Base-by-base conservation (phyloP, 1,284 basidiomycete species). In the Hymenochaete sp. region DNA sequence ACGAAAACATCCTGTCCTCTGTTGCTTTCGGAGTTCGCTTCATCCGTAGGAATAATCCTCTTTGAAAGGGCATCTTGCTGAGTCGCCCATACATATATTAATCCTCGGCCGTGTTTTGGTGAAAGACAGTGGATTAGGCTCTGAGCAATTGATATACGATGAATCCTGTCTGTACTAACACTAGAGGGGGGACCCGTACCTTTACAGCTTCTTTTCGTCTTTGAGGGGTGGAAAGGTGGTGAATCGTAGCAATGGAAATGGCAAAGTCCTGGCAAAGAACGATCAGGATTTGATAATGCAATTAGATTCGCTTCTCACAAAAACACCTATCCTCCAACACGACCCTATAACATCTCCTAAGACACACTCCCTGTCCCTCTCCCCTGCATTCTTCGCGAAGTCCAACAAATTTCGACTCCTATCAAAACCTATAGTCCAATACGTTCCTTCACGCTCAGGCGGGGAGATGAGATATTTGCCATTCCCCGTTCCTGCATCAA, bases 81-180 rank as follows among this genome's bases (percentile, higher is more conserved):
- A 44, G 88, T 77, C 1, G 95, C 93, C 96, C 96, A 99, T n/a
- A 98, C 96, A 57, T 96, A 97, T 56, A 98, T 83, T 53, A 99
- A 70, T 47, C 93, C 72, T 5, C 90, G 79, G 8, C 90, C 84
- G 54, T 84, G 75, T 2, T 56, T 47, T 4, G 79, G 67, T 1
- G 77, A 77, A 29, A 89, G 75, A 10, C 72, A 68, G 47, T 75
- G 70, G 13, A 92, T 59, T 16, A 93, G 67, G 26, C 78, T 71
- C 82, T 89, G 55, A 3, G 44, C 33, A 36, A 29, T 19, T n/a
- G n/a, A n/a, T n/a, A n/a, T 4, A 18, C 7, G 22, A 14, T 44
- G n/a, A 41, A n/a, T n/a, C n/a, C n/a, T 43, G 29, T 54, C 47
- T n/a, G 16, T 35, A 45, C 35, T 3, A 25, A 48, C 29, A 55